phyloP scores from a whole-genome alignment of 2,329 filamentous ascomycete species.

The Aspergillus sp. region DNA sequence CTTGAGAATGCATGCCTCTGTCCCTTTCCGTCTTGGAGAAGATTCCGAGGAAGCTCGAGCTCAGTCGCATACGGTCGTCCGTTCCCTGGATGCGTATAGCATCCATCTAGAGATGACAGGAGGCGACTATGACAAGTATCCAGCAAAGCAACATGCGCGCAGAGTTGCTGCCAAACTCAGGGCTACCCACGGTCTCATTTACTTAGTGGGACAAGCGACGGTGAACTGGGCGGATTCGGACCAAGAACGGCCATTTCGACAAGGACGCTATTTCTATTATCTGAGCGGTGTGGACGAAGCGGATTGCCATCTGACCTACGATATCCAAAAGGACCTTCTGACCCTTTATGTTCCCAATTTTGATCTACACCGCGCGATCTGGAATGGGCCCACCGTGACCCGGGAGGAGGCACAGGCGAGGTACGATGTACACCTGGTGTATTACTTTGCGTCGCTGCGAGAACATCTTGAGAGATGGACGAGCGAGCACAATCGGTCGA shows the following conservation, averaged over 20 bases:
- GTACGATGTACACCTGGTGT: slow-evolving; percentile 64
- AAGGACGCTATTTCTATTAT: slow-evolving; percentile 56
- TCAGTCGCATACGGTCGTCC: slow-evolving; percentile 15
- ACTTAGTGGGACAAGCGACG: slow-evolving; percentile 46
- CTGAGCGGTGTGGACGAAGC: slow-evolving; percentile 48
- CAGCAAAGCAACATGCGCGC: slow-evolving; percentile 44
- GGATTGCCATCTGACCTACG: slow-evolving; percentile 50
- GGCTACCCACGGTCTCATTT: slow-evolving; percentile 45
- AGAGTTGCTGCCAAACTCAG: slow-evolving; percentile 38
- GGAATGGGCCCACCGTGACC: slow-evolving; percentile 35
- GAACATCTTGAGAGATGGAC: slow-evolving; percentile 42
- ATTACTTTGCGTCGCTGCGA: slow-evolving; percentile 45
- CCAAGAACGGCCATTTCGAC: slow-evolving; percentile 48
- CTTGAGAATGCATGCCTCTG: slow-evolving; percentile 8
- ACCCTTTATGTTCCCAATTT: slow-evolving; percentile 66
- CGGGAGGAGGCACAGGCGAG: slow-evolving; percentile 50
- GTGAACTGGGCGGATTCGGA: slow-evolving; percentile 52
- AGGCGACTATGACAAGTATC: slow-evolving; percentile 33
- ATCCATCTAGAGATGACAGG: slow-evolving; percentile 23
- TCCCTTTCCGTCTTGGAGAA: no score
- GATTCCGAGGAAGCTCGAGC: neutral
- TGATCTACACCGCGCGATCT: slow-evolving; percentile 43
- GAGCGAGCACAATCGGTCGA: slow-evolving; percentile 14
- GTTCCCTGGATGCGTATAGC: slow-evolving; percentile 20
- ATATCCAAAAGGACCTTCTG: slow-evolving; percentile 53